These are phyloP conservation scores for Anisodus acutangulus DNA, from an alignment of 257 asterid genomes.

Conservation along the genomic window DNA sequence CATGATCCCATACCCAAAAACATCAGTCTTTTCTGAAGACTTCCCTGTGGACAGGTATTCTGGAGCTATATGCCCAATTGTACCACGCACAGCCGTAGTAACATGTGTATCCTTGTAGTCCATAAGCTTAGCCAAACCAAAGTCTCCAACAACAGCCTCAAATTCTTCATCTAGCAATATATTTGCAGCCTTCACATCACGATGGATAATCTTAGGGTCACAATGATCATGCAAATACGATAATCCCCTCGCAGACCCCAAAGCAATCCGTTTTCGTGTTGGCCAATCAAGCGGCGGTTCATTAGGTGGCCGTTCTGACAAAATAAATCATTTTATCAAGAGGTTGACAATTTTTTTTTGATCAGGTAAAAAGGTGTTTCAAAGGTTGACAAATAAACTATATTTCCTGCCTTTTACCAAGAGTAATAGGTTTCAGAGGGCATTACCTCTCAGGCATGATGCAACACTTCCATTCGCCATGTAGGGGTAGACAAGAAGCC, in stretches of 20 bases:
- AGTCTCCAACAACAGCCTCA: slow-evolving; percentile 67
- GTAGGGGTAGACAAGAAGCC: slow-evolving; percentile 58
- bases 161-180: slow-evolving; percentile 60
- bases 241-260: slow-evolving; percentile 62
- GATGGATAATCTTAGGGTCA: slow-evolving; percentile 64
- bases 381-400: neutral
- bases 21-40: slow-evolving; percentile 60
- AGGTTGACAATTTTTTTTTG: no score
- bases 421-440: neutral
- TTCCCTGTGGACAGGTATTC: slow-evolving; percentile 63
- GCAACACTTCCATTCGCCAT: slow-evolving; percentile 70
- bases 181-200: slow-evolving; percentile 64
- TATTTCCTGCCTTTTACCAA: neutral
- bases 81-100: slow-evolving; percentile 63
- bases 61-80: slow-evolving; percentile 66
- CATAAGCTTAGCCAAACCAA: slow-evolving; percentile 65
- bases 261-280: slow-evolving; percentile 54
- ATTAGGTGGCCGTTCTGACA: slow-evolving; percentile 52
- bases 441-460: slow-evolving; percentile 57
- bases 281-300: slow-evolving; percentile 64
- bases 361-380: no score
- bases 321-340: neutral
- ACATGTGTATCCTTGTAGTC: slow-evolving; percentile 65
- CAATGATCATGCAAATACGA: slow-evolving; percentile 62
- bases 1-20: slow-evolving; percentile 64